Base-by-base conservation (phyloP, 176 grass and related monocot genomes). In the Carex littledalei region DNA sequence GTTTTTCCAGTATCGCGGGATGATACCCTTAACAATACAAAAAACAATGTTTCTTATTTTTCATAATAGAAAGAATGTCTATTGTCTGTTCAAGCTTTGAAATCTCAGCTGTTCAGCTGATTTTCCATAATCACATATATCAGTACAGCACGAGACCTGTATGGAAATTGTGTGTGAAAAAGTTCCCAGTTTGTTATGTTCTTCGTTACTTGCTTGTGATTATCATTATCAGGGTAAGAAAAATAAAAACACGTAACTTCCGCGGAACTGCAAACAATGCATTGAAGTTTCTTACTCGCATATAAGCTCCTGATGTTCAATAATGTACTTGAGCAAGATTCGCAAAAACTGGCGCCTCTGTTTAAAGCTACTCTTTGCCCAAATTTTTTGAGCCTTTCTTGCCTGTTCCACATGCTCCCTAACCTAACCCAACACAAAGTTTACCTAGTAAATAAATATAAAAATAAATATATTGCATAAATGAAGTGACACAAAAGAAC, bases 301-400 rank as follows among this genome's bases (percentile, higher is more conserved):
- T 91, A 99, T 99, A 69, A 95, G 88, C 61, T 94, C 91, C 78
- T 99, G 96, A 89, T 99, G 90, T 81, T 99, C 93, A 91, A 99
- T 92, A 86, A 99, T 99, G 87, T 95, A 99, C 87, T 99, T 99
- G 18, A 99, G 85, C 84, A 99, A 92, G 88, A 99, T 92, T 31
- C 91, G 87, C 60, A 99, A 85, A 75, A 99, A 99, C 57, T 90
- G 91, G 7, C 96, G 96, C 41, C 96, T 94, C 91, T 95, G 93
- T 82, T 91, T 95, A 84, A 99, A 95, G 90, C 87, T 94, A 78
- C 93, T 99, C 87, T 90, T 95, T 79, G 85, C 88, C 96, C 96
- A 99, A 90, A 95, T 77, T 55, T 92, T 91, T 92, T 99, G 93
- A 50, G 96, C 96, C 81, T 94, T 95, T 63, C 96, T 94, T 26